Base-by-base conservation (phyloP, 2,329 filamentous ascomycete genomes). In the Epichloe festucae region DNA sequence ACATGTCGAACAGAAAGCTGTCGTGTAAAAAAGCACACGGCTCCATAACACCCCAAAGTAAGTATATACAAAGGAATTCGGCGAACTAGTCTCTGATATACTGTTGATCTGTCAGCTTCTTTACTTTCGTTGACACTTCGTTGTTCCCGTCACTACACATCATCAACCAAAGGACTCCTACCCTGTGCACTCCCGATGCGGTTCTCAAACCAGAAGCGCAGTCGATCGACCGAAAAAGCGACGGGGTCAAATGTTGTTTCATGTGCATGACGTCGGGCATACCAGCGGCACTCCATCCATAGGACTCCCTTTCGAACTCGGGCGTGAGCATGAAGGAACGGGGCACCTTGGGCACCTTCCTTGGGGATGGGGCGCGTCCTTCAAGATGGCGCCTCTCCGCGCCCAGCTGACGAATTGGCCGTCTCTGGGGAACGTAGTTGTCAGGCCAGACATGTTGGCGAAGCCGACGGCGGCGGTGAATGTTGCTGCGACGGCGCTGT, bases 321-420 rank as follows among this genome's bases (percentile, higher is more conserved):
- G 62, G 52, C 51, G 65, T 72, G 11, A 77, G 59, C 5, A 77
- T 53, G 57, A 61, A 78, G 57, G 67, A 72, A 56, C 73, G 67
- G 8, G 78, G 66, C 27, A 78, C 61, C 63, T 76, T 73, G 0
- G 73, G 66, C 27, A 78, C 61, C 63, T 76, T 73, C 23, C 23
- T 23, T 23, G 23, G 0, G 73, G 72, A 48, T 74, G 72, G 0
- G 0, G 71, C 0, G 75, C 73, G 34, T 72, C 62, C 50, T 69
- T 70, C 34, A 74, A 62, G 52, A 79, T 78, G 1, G 67, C 76
- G 1, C 62, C 72, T 0, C 60, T 67, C 55, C 78, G 75, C 0
- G 72, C 56, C 75, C 75, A 79, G 3, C 66, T 65, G 6, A 74
- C 69, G 53, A 71, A 76, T 46, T 65, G 54, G 6, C 64, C 71